phyloP scores from a whole-genome alignment of 1,284 basidiomycete genomes.

The Ceratobasidium sp. region DNA sequence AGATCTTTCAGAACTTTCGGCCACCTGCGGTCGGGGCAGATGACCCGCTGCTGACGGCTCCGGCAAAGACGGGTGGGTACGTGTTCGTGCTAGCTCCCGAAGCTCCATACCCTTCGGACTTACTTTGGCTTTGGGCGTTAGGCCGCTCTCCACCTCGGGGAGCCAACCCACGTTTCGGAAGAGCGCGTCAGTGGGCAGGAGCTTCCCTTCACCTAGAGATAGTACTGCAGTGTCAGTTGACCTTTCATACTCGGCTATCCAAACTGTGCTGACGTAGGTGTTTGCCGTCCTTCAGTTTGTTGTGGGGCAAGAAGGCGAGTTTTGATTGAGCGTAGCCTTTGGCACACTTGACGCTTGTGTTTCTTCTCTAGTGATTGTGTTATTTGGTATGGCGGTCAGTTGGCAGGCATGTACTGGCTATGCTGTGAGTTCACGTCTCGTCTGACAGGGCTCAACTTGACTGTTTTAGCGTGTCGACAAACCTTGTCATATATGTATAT shows the following conservation, averaged over 20 bases:
- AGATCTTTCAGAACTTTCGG: constrained; percentile 40
- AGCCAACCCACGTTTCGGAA: constrained; percentile 8
- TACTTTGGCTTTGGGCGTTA: constrained; percentile 4
- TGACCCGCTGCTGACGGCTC: constrained; percentile 14
- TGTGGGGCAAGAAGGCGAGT: constrained; percentile 33
- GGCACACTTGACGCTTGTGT: neutral
- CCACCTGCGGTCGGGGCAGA: constrained; percentile 26
- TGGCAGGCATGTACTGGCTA: too few species aligned
- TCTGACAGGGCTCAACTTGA: neutral
- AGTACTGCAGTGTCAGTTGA: constrained; percentile 19
- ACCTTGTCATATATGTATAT: neutral
- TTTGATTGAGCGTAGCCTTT: neutral
- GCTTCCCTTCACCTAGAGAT: constrained; percentile 12
- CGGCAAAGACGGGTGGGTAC: constrained; percentile 7
- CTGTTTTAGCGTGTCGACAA: neutral
- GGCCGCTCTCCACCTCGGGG: constrained; percentile 9
- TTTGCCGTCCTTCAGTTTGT: constrained; percentile 3
- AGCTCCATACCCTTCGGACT: neutral
- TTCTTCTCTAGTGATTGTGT: neutral
- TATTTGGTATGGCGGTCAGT: too few species aligned
- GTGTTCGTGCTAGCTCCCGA: neutral
- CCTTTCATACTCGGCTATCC: neutral
- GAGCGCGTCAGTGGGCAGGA: constrained; percentile 2
- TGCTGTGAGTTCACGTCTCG: neutral
- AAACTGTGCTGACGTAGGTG: neutral